Evolutionary conservation across 352 stramenopile species (phyloP), one percentile per base, ranked within the genome.

Genomic region (Globisporangium megalacanthum): DNA sequence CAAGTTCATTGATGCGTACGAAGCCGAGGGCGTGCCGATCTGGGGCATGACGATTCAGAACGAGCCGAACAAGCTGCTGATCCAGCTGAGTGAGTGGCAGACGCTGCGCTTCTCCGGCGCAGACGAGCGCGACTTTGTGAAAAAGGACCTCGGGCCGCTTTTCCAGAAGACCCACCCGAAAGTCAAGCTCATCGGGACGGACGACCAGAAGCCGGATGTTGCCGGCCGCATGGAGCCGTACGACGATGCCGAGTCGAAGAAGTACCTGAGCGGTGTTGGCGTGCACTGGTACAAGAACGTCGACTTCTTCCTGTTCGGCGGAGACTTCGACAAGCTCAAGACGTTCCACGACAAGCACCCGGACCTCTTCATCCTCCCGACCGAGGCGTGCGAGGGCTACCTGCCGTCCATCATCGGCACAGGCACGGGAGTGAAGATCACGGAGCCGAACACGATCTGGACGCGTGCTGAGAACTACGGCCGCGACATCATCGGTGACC

Each of bases 221-320:
- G 19, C 59, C 93, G 2, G 31, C 71, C 6, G 61, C 73, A 13
- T 78, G 80, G n/a, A 60, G 76, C 22, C 66, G 68, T 5, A 62
- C 75, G 9, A 77, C 10, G 74, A 88, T 37, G 53, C 65, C 0
- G 79, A 89, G 14, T 72, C 72, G 6, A 55, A 61, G 2, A 56
- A 91, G 56, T 97, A 93, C 60, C 66, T 97, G 7, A 75, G 79
- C 8, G 89, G 89, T 49, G 66, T 89, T 36, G 89, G 79, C n/a
- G 87, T 94, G 63, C 89, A 97, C 67, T 97, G 88, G 84, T 93
- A 95, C 71, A 79, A 78, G 66, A 67, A 79, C 54, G 36, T 86
- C 13, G 76, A 88, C 54, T 84, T 88, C 31, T 56, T 76, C 8
- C 69, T 70, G 51, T 62, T 62, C 4, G 64, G 63, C 1, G 76